Base-by-base conservation (phyloP, 306 rosid species). In the Sicyos baderoa region DNA sequence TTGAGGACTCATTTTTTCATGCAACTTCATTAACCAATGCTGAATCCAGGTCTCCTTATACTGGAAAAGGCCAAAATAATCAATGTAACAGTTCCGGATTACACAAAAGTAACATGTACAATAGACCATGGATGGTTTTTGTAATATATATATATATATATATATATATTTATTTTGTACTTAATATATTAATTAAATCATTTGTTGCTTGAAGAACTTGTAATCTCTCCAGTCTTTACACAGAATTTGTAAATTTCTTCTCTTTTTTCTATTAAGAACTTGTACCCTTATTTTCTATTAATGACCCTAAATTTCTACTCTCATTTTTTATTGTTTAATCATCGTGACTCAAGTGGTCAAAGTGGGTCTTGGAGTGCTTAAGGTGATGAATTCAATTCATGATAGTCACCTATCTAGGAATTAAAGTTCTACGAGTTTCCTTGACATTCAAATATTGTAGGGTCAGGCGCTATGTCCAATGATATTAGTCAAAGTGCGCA, bases 171-270 rank as follows among this genome's bases (percentile, higher is more conserved):
- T 13, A 18, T 54, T 16, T 32, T 32, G 9, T 56, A 63, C 69
- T 40, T 63, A 0, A 63, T 19, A 45, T 40, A 62, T 18, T 21
- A 62, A 18, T 29, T 2, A 29, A 29, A 42, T 63, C 52, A 40
- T 63, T 63, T 13, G 45, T 65, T 22, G 42, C 42, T 21, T 47
- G 23, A 23, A 66, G 71, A 65, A 66, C 55, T 66, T 66, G 4
- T 44, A 19, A 3, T 19, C 50, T 13, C 21, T 47, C 47, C 42
- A 7, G 14, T 7, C 1, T 61, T 35, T 61, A 17, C n/a, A 10
- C 29, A 60, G 66, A 60, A 60, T 9, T 32, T 59, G 14, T 29
- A 29, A 29, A 42, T 61, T 61, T 37, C 8, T n/a, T n/a, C n/a
- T n/a, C n/a, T n/a, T n/a, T n/a, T n/a, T n/a, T n/a, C n/a, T n/a